These are phyloP conservation scores for Phellopilus nigrolimitatus DNA, from an alignment of 1,284 basidiomycete species.

Conservation along the genomic window DNA sequence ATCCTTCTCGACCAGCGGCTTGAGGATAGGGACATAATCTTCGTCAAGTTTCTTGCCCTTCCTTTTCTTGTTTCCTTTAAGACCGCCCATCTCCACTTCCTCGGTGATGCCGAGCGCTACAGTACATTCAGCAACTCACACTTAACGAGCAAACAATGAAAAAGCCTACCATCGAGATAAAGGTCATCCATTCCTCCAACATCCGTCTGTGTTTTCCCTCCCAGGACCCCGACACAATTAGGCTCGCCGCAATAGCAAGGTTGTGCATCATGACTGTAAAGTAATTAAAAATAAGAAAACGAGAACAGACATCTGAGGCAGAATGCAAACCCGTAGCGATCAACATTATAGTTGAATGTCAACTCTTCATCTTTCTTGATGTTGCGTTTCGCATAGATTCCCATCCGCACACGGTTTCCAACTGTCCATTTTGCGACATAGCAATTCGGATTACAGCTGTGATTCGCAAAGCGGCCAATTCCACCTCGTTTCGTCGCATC, in stretches of 20 bases:
- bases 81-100: slow-evolving; percentile 74
- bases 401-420: slow-evolving; percentile 90
- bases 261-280: slow-evolving; percentile 96
- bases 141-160: slow-evolving; percentile 9
- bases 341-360: slow-evolving; percentile 99
- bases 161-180: slow-evolving; percentile 81
- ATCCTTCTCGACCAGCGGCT: slow-evolving; percentile 73
- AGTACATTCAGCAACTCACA: slow-evolving; percentile 13
- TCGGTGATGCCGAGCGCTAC: slow-evolving; percentile 93
- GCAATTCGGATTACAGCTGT: slow-evolving; percentile 97
- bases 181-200: slow-evolving; percentile 91
- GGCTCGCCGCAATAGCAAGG: slow-evolving; percentile 94
- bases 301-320: neutral
- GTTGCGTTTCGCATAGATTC: slow-evolving; percentile 89
- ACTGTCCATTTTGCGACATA: slow-evolving; percentile 99
- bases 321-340: slow-evolving; percentile 83
- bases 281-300: slow-evolving; percentile 1
- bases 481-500: slow-evolving; percentile 98
- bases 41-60: slow-evolving; percentile 91
- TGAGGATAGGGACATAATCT: slow-evolving; percentile 82
- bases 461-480: slow-evolving; percentile 95
- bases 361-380: slow-evolving; percentile 87
- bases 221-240: slow-evolving; percentile 94
- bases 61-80: slow-evolving; percentile 89
- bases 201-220: slow-evolving; percentile 98